Percentiles rank a stretch among this genome's conserved stretches.
phyloP scores from a whole-genome alignment of 1,139 yeast species.

The Blastobotrys indianensis region DNA sequence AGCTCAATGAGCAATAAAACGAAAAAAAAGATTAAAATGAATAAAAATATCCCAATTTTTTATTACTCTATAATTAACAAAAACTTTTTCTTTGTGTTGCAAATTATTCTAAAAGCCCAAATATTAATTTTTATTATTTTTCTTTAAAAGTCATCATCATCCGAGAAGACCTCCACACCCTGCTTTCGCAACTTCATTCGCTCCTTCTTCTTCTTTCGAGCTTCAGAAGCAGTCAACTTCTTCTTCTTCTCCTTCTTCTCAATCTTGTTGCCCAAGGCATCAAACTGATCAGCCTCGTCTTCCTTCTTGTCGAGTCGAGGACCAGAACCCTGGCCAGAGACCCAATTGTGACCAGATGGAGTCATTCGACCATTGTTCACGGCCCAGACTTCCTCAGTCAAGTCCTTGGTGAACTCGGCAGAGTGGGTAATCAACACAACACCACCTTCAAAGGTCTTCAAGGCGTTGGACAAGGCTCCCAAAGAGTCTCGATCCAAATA shows the following conservation, averaged over 20 bases:
- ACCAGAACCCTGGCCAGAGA: slow-evolving; percentile 99
- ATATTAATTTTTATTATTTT: slow-evolving; percentile 6
- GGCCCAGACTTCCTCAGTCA: slow-evolving; percentile 99
- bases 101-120: not conserved
- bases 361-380: slow-evolving; percentile 96
- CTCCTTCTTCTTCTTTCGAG: slow-evolving; percentile 99
- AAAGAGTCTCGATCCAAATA: slow-evolving; percentile 98
- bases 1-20: no score
- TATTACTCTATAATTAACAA: not conserved
- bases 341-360: slow-evolving; percentile 99
- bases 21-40: not conserved
- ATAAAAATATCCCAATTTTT: not conserved
- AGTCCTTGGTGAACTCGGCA: slow-evolving; percentile 98
- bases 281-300: slow-evolving; percentile 96
- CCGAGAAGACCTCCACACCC: slow-evolving; percentile 97
- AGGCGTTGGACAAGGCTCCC: slow-evolving; percentile 98
- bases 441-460: slow-evolving; percentile 99
- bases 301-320: slow-evolving; percentile 97
- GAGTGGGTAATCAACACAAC: slow-evolving; percentile 99
- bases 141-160: slow-evolving; percentile 65
- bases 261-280: slow-evolving; percentile 99
- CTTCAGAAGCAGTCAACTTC: slow-evolving; percentile 97
- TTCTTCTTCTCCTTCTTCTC: slow-evolving; percentile 92
- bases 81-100: not conserved
- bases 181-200: slow-evolving; percentile 99